These are phyloP conservation scores for Diplogelasinospora grovesii DNA, from an alignment of 495 filamentous ascomycete species.

Conservation along the genomic window DNA sequence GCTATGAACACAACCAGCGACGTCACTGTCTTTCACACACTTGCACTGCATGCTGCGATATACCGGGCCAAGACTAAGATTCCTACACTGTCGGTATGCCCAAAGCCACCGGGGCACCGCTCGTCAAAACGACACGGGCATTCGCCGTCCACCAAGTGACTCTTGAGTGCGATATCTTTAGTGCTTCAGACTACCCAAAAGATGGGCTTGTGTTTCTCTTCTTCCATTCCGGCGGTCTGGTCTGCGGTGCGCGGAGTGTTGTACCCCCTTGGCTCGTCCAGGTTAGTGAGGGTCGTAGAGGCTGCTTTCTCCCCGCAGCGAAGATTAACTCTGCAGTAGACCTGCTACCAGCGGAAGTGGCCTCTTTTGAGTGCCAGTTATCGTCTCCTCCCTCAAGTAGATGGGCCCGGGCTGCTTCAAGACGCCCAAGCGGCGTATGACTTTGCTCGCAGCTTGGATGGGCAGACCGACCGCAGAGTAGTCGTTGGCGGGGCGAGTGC, in stretches of 20 bases:
- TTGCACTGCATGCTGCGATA: too few species aligned
- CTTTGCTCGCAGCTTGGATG: slow-evolving; percentile 7
- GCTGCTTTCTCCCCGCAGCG: too few species aligned
- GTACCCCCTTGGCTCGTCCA: slow-evolving; percentile 22
- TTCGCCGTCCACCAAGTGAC: slow-evolving; percentile 15
- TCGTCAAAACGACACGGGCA: slow-evolving; percentile 3
- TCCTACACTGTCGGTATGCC: too few species aligned
- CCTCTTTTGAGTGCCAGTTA: slow-evolving; percentile 17
- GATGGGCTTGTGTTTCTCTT: slow-evolving; percentile 15
- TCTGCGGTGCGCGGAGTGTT: slow-evolving; percentile 8
- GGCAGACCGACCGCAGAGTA: slow-evolving; percentile 3
- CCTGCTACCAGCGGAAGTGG: slow-evolving; percentile 16
- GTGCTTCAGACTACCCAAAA: slow-evolving; percentile 5
- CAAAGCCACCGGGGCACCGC: too few species aligned
- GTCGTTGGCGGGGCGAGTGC: slow-evolving; percentile 17
- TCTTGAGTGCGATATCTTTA: slow-evolving; percentile 19
- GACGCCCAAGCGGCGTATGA: slow-evolving; percentile 17
- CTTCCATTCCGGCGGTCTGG: slow-evolving; percentile 21
- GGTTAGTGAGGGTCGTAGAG: too few species aligned
- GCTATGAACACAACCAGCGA: too few species aligned
- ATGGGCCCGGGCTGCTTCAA: slow-evolving; percentile 7
- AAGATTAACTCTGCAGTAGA: too few species aligned
- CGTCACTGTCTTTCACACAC: too few species aligned
- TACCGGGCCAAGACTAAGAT: too few species aligned
- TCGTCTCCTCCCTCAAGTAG: slow-evolving; percentile 18